Percentiles rank a stretch among this genome's conserved stretches.
Conservation (phyloP, 345 rosid genomes). For the Punica granatum region DNA sequence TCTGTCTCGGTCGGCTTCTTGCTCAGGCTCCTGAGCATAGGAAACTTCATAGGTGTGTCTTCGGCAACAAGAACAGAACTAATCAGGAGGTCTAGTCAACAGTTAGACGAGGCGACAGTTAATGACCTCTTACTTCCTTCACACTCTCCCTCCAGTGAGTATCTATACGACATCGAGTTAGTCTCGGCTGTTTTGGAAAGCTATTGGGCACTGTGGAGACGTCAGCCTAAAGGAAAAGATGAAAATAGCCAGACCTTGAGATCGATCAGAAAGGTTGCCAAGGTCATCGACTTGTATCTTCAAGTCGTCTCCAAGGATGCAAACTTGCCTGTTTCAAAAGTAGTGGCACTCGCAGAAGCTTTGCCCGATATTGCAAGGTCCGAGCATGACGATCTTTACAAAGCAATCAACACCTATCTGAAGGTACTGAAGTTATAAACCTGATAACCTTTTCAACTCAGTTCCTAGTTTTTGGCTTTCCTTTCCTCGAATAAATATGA, state of each 20-base stretch:
- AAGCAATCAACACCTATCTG: conserved; percentile 75
- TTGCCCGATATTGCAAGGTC: conserved; percentile 59
- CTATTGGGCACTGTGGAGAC: conserved; percentile 61
- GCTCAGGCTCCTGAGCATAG: conserved; percentile 73
- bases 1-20: conserved; percentile 80
- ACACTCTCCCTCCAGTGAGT: conserved; percentile 32
- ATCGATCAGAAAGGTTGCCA: conserved; percentile 59
- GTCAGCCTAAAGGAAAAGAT: conserved; percentile 38
- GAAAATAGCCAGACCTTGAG: conserved; percentile 34
- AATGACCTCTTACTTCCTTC: conserved; percentile 62
- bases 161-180: conserved; percentile 55
- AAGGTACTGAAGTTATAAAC: conserved; percentile 38
- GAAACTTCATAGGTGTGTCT: conserved; percentile 60
- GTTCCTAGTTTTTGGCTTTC: no score
- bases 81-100: conserved; percentile 61
- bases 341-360: conserved; percentile 63
- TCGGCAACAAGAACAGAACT: conserved; percentile 67
- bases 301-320: conserved; percentile 62
- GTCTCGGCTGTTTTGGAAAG: conserved; percentile 59
- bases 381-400: conserved; percentile 80
- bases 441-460: no score
- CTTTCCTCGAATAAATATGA: no score
- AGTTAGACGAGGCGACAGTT: conserved; percentile 68
- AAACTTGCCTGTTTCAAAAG: conserved; percentile 48
- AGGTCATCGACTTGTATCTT: conserved; percentile 69